Percentiles rank a stretch among this genome's conserved stretches.
Evolutionary conservation across 2,329 filamentous ascomycete species (phyloP).

Genomic region (Cytospora piceicola): DNA sequence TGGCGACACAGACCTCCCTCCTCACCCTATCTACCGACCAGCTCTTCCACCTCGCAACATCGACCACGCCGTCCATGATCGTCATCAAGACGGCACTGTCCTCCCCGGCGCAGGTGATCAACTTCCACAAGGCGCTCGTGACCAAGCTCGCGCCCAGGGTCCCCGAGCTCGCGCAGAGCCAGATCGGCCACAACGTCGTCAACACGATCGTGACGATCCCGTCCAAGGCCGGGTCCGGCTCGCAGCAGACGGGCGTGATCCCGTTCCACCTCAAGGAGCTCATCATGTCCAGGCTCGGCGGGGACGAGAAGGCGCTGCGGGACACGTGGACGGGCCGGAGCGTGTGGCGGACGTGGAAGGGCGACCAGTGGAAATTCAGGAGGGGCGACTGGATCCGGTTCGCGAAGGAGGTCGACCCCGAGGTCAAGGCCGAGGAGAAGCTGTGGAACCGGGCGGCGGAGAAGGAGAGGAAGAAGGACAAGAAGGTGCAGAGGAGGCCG

Average conservation of each 20-base stretch:
- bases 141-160: slow-evolving; percentile 51
- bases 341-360: slow-evolving; percentile 62
- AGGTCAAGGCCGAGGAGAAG: slow-evolving; percentile 30
- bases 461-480: slow-evolving; percentile 25
- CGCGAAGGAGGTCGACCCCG: slow-evolving; percentile 55
- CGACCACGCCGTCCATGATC: slow-evolving; percentile 52
- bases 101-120: slow-evolving; percentile 51
- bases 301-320: slow-evolving; percentile 53
- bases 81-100: slow-evolving; percentile 56
- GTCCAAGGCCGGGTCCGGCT: slow-evolving; percentile 48
- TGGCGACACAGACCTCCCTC: slow-evolving; percentile 75
- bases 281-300: slow-evolving; percentile 54
- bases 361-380: slow-evolving; percentile 59
- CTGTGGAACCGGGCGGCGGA: slow-evolving; percentile 26
- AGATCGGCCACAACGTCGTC: slow-evolving; percentile 56
- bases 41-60: slow-evolving; percentile 66
- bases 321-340: slow-evolving; percentile 59
- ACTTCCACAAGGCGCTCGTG: slow-evolving; percentile 61
- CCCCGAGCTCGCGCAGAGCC: slow-evolving; percentile 52
- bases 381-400: slow-evolving; percentile 60
- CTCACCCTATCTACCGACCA: slow-evolving; percentile 59
- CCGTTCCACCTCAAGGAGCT: slow-evolving; percentile 63
- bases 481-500: slow-evolving; percentile 4
- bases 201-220: slow-evolving; percentile 54
- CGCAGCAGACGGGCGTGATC: slow-evolving; percentile 42